Conservation (phyloP, 495 filamentous ascomycete genomes). For the Letharia lupina region DNA sequence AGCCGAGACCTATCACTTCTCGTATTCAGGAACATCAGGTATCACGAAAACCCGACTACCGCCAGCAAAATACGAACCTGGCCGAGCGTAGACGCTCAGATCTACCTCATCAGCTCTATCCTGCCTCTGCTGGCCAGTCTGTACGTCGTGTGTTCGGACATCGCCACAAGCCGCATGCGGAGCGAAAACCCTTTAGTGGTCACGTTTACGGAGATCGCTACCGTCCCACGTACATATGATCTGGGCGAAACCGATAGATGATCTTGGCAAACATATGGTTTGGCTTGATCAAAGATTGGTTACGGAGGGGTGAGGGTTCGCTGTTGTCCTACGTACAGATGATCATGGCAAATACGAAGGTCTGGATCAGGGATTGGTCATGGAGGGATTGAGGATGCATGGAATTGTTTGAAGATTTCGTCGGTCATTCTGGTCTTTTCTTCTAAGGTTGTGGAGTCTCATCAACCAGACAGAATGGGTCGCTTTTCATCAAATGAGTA, state of each 20-base stretch:
- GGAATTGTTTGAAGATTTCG: background rate
- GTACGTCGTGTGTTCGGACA: background rate
- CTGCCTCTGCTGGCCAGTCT: background rate
- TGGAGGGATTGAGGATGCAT: background rate
- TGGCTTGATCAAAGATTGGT: background rate
- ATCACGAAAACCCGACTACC: slow-evolving; percentile 26
- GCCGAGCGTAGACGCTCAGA: background rate
- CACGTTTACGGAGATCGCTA: slow-evolving; percentile 6
- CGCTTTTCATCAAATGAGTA: background rate
- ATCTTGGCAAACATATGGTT: background rate
- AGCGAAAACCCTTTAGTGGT: background rate
- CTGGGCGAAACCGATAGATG: background rate
- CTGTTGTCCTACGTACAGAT: slow-evolving; percentile 3
- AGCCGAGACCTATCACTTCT: slow-evolving; percentile 10
- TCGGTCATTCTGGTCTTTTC: background rate
- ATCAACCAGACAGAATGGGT: background rate
- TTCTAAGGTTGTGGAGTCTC: background rate
- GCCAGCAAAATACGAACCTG: slow-evolving; percentile 5
- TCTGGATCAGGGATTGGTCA: background rate
- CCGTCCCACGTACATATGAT: slow-evolving; percentile 3
- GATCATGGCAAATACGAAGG: background rate
- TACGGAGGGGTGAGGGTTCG: background rate
- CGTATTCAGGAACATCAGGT: slow-evolving; percentile 27
- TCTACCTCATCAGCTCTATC: background rate
- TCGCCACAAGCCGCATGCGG: background rate